Base-by-base conservation (phyloP, 257 asterid genomes). In the Thymus mandschuricus region DNA sequence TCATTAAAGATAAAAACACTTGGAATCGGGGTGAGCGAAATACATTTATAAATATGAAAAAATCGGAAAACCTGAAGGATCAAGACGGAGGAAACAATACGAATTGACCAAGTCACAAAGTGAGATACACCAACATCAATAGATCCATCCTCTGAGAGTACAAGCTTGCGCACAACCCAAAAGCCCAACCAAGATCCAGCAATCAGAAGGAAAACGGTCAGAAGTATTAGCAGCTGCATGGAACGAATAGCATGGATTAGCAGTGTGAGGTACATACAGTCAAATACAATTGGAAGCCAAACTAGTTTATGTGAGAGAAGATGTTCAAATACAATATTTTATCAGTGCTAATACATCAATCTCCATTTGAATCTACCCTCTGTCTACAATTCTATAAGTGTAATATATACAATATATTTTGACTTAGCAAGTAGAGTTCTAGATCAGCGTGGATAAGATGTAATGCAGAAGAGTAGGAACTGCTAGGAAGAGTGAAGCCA, bases 141-240 rank as follows among this genome's bases (percentile, higher is more conserved):
- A 58, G 83, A 76, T 75, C 98, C 98, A 73, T 91, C 96, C 66
- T 88, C 90, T 9, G 81, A 76, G 73, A 89, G 95, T 55, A 94
- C 90, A 78, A 91, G 81, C 84, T 91, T 94, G 77, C 87, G 97
- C 55, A 94, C 96, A 68, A 80, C 91, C 97, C 94, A 89, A 79
- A 84, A 94, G 51, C 98, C 98, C 83, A 91, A 76, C 94, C 96
- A 91, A 66, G 98, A 92, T 82, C 98, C 98, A 61, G 77, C 66
- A 77, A 94, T 85, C 60, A 75, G 83, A 73, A 89, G 84, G 80
- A 91, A 89, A 70, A 86, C 81, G 75, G 81, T 76, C 84, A 89
- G 76, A 78, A 91, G 82, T 60, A 80, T 73, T 50, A 84, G 84
- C 57, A 94, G 78, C 97, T 94, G 91, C 85, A 80, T 49, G 49